phyloP scores from a whole-genome alignment of 805 yeast genomes.

The Millerozyma acaciae region DNA sequence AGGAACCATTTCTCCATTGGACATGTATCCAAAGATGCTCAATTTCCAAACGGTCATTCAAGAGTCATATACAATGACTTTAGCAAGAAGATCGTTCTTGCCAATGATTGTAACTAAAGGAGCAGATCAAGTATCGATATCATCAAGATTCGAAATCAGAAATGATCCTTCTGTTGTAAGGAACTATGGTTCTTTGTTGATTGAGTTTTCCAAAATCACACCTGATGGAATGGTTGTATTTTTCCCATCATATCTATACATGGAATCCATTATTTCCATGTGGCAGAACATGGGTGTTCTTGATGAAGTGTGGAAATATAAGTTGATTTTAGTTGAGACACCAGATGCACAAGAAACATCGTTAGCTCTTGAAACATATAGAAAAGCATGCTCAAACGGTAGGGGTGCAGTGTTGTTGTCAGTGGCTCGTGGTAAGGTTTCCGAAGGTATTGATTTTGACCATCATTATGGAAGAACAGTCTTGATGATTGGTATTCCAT shows the following conservation, averaged over 20 bases:
- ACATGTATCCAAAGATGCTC: slow-evolving; percentile 97
- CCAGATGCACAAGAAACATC: slow-evolving; percentile 99
- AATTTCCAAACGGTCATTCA: slow-evolving; percentile 91
- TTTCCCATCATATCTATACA: slow-evolving; percentile 93
- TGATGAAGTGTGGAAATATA: slow-evolving; percentile 98
- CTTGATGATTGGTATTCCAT: slow-evolving; percentile 97
- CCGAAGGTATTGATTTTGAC: slow-evolving; percentile 98
- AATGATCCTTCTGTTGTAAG: slow-evolving; percentile 98
- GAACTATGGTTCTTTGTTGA: slow-evolving; percentile 87
- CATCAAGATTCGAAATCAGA: slow-evolving; percentile 93
- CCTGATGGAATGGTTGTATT: slow-evolving; percentile 98
- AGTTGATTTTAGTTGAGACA: slow-evolving; percentile 90
- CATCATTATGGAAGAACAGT: slow-evolving; percentile 98
- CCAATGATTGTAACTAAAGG: slow-evolving; percentile 98
- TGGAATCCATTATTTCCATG: slow-evolving; percentile 97
- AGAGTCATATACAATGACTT: slow-evolving; percentile 93
- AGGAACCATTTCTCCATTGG: slow-evolving; percentile 97
- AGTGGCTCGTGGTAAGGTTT: slow-evolving; percentile 98
- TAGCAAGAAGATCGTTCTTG: slow-evolving; percentile 85
- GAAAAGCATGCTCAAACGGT: slow-evolving; percentile 96
- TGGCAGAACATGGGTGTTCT: slow-evolving; percentile 99
- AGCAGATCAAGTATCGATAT: slow-evolving; percentile 94
- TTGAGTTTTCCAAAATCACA: slow-evolving; percentile 90
- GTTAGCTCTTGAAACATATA: slow-evolving; percentile 87
- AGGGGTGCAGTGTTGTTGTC: slow-evolving; percentile 94